A percentile compares a stretch with the other conserved stretches of the same genome.
These are phyloP conservation scores for Thelephora aurantiotincta DNA, from an alignment of 768 basidiomycete genomes.

Conservation along the genomic window DNA sequence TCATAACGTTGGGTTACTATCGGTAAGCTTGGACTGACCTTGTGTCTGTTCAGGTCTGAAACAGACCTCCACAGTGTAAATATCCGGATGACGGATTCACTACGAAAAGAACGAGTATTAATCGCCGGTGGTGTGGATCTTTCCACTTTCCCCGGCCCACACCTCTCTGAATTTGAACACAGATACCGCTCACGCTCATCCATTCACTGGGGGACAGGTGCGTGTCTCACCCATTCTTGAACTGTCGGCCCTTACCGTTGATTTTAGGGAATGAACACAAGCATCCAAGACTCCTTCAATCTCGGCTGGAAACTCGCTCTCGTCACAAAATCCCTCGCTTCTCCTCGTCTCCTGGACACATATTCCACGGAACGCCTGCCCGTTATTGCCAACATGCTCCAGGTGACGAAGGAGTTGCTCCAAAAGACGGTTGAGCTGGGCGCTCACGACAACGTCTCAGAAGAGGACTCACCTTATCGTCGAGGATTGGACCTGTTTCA, in stretches of 20 bases:
- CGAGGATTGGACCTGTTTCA: slow-evolving; percentile 16
- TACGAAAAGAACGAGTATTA: slow-evolving; percentile 29
- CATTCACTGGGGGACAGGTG: slow-evolving; percentile 28
- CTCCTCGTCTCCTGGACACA: slow-evolving; percentile 13
- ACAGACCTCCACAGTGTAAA: slow-evolving; percentile 22
- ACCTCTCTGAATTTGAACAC: not conserved
- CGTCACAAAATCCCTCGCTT: slow-evolving; percentile 13
- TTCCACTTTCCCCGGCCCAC: not conserved
- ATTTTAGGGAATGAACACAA: slow-evolving; percentile 16
- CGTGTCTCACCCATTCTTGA: not conserved
- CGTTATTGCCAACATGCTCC: slow-evolving; percentile 17
- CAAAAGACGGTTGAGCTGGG: slow-evolving; percentile 5
- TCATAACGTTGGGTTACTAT: slow-evolving; percentile 15
- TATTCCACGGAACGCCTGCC: slow-evolving; percentile 18
- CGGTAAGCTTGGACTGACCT: slow-evolving; percentile 12
- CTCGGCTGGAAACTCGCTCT: slow-evolving; percentile 19
- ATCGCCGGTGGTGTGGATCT: slow-evolving; percentile 28
- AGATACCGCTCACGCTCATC: slow-evolving; percentile 38
- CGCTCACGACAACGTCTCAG: slow-evolving; percentile 23
- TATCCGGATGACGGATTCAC: slow-evolving; percentile 31
- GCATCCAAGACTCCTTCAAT: slow-evolving; percentile 17
- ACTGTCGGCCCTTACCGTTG: not conserved
- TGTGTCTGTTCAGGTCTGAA: slow-evolving; percentile 1
- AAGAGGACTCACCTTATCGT: not conserved
- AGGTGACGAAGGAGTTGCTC: slow-evolving; percentile 8